Evolutionary conservation across 257 asterid species (phyloP), one percentile per base, ranked within the genome.

Genomic region (Penstemon barbatus): DNA sequence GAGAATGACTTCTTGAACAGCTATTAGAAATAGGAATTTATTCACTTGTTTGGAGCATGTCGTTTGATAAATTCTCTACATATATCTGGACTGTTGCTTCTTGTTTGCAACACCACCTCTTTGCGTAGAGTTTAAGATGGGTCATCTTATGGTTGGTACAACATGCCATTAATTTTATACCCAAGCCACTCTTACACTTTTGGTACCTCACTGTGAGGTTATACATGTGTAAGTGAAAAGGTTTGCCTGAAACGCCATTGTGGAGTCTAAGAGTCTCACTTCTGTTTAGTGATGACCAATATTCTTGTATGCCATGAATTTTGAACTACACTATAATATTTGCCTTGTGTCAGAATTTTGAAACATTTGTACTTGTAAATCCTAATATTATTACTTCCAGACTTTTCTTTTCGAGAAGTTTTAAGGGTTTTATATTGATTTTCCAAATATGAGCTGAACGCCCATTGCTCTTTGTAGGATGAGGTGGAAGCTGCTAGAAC

Each of bases 401-500:
- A 33, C 38, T 25, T 25, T 49, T 45, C 65, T 52, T 41, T 52
- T 74, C 72, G 46, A 37, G 15, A 46, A 18, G 57, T 69, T 62
- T 53, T 54, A 13, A 25, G 45, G 63, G 8, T 15, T 5, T 46
- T 46, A 53, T 48, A 5, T 19, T 39, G 37, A 45, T 36, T 63
- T 62, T 49, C 45, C 64, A 5, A 54, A 37, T 66, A 41, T 62
- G 57, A 69, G 75, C 75, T 77, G 71, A 74, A 64, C 57, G 37
- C 51, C 63, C 61, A 38, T 72, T 71, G 61, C 73, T 73, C 69
- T 62, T 63, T 80, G 76, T 80, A 94, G 99, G 97, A 87, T 78
- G 98, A 90, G 78, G 88, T 82, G 67, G 99, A 91, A 77, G 91
- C 86, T 74, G 96, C 96, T 70, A 84, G 89, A 84, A 80, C 85